phyloP scores from a whole-genome alignment of 768 basidiomycete genomes.

The Kockovaella imperatae region DNA sequence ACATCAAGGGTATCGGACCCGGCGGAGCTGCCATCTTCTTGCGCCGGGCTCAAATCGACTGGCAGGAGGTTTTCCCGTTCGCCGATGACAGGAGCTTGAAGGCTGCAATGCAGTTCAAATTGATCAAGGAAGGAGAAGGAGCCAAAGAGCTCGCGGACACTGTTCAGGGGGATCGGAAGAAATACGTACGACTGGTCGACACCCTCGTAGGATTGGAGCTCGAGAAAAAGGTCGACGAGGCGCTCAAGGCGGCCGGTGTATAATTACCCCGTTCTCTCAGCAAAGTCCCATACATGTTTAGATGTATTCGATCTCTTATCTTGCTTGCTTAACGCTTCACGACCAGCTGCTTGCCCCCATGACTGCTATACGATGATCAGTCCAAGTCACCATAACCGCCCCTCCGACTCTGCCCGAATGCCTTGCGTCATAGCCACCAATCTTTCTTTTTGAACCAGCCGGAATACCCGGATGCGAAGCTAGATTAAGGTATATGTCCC shows the following conservation, averaged over 20 bases:
- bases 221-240: constrained; percentile 31
- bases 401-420: no score
- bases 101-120: constrained; percentile 21
- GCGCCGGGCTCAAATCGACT: constrained; percentile 28
- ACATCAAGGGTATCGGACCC: constrained; percentile 32
- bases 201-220: constrained; percentile 30
- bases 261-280: no score
- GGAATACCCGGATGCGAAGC: no score
- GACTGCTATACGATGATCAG: no score
- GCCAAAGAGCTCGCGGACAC: constrained; percentile 16
- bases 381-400: no score
- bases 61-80: constrained; percentile 37
- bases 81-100: constrained; percentile 25
- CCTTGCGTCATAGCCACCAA: no score
- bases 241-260: neutral
- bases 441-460: no score
- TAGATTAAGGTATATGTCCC: no score
- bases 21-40: constrained; percentile 31
- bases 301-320: no score
- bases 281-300: no score
- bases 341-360: no score
- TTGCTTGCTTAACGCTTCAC: no score
- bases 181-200: constrained; percentile 29
- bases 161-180: constrained; percentile 13
- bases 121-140: constrained; percentile 13